These are phyloP conservation scores for Yamadazyma membranifaciens DNA, from an alignment of 1,139 yeast species.

Conservation along the genomic window DNA sequence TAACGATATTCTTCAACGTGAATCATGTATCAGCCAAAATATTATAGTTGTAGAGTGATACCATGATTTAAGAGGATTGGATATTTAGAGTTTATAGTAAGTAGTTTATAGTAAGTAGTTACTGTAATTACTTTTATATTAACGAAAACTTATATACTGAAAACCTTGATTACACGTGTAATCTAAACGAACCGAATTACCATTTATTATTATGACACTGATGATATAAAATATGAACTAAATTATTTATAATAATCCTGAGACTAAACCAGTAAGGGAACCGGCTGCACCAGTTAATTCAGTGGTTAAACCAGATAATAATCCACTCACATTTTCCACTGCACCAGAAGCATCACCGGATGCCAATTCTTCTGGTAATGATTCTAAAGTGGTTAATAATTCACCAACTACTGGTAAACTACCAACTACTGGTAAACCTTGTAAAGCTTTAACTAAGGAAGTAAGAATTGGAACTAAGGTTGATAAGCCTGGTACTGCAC, in stretches of 20 bases:
- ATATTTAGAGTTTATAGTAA: too few species aligned
- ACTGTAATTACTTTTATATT: too few species aligned
- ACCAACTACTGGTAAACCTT: conserved; percentile 11
- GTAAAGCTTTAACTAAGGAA: conserved; percentile 8
- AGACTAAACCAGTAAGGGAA: background rate
- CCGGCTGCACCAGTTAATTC: background rate
- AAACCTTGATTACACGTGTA: too few species aligned
- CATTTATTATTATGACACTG: too few species aligned
- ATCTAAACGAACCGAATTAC: too few species aligned
- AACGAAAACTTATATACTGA: too few species aligned
- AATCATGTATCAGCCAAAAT: too few species aligned
- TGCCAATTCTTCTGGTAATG: conserved; percentile 2
- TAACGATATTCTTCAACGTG: too few species aligned
- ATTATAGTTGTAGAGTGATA: too few species aligned
- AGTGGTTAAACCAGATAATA: background rate
- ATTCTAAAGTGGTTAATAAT: conserved; percentile 11
- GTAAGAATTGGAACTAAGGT: conserved; percentile 5
- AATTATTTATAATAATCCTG: background rate
- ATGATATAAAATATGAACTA: background rate
- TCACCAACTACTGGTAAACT: conserved; percentile 13
- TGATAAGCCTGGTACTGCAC: conserved; percentile 4
- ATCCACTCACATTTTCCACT: background rate
- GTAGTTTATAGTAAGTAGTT: too few species aligned
- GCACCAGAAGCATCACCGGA: conserved; percentile 1
- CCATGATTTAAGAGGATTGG: too few species aligned